These are phyloP conservation scores for Populus davidiana DNA, from an alignment of 345 rosid species.

Conservation along the genomic window DNA sequence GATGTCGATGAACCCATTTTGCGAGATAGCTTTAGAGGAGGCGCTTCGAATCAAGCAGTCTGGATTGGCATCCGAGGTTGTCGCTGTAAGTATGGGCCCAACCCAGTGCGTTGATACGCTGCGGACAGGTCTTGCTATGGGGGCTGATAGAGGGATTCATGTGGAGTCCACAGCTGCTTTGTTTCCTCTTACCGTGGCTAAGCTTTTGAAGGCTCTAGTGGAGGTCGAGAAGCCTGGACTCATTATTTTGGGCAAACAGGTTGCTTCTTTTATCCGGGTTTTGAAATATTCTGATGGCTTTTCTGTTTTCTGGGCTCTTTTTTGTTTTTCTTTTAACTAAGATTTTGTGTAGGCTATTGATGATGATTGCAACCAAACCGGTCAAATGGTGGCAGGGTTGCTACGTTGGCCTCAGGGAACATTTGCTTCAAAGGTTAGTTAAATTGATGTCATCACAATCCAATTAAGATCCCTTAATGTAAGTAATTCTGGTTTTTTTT, in stretches of 20 bases:
- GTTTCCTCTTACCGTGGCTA: conserved; percentile 72
- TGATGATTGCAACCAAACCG: conserved; percentile 97
- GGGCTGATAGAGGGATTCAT: conserved; percentile 85
- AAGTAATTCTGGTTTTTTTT: background rate
- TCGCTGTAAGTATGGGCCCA: conserved; percentile 77
- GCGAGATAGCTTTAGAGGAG: conserved; percentile 91
- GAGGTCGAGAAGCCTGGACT: conserved; percentile 78
- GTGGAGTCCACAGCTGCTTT: conserved; percentile 47
- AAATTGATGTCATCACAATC: background rate
- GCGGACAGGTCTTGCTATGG: conserved; percentile 95
- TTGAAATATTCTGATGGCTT: background rate
- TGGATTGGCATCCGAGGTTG: conserved; percentile 77
- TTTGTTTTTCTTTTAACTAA: background rate
- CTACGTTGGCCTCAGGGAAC: conserved; percentile 96
- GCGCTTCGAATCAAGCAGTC: conserved; percentile 82
- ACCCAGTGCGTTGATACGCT: conserved; percentile 72
- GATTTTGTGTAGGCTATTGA: conserved; percentile 71
- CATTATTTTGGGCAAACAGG: conserved; percentile 84
- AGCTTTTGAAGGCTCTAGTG: conserved; percentile 67
- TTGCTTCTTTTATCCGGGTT: conserved; percentile 10
- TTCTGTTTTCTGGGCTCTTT: background rate
- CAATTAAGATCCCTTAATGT: background rate
- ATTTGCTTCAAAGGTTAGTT: conserved; percentile 86
- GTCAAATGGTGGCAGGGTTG: conserved; percentile 95
- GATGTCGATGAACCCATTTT: conserved; percentile 99